phyloP scores from a whole-genome alignment of 805 yeast genomes.

The Candida sithepensis region DNA sequence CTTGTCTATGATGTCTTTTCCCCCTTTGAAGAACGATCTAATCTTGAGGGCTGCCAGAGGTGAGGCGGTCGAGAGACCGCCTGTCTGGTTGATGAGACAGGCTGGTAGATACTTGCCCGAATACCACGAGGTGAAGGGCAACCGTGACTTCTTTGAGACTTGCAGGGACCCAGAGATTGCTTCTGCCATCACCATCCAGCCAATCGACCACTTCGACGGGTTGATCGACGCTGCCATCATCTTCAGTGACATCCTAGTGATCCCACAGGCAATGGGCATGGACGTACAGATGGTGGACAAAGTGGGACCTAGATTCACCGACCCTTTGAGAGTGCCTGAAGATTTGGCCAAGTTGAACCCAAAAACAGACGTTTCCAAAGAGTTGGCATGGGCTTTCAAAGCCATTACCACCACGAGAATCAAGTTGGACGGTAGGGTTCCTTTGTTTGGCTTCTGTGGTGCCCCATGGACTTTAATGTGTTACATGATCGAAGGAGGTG shows the following conservation, averaged over 20 bases:
- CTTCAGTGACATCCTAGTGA: conserved; percentile 90
- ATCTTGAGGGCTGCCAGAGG: conserved; percentile 89
- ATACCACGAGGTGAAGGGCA: conserved; percentile 83
- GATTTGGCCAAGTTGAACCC: conserved; percentile 60
- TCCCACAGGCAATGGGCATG: conserved; percentile 98
- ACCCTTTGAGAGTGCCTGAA: conserved; percentile 72
- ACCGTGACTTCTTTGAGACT: conserved; percentile 88
- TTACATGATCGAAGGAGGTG: conserved; percentile 97
- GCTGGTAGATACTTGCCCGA: conserved; percentile 95
- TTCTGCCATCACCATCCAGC: conserved; percentile 91
- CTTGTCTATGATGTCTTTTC: conserved; percentile 37
- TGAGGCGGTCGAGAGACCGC: conserved; percentile 92
- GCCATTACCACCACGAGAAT: conserved; percentile 89
- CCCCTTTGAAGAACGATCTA: conserved; percentile 83
- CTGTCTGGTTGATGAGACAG: conserved; percentile 97
- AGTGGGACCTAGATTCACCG: conserved; percentile 89
- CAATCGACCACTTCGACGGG: conserved; percentile 84
- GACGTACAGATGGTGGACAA: conserved; percentile 91
- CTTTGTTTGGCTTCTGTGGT: conserved; percentile 92
- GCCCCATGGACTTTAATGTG: conserved; percentile 98
- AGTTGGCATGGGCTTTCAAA: conserved; percentile 90
- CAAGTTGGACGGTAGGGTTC: conserved; percentile 85
- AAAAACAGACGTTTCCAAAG: conserved; percentile 64
- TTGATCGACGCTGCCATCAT: conserved; percentile 95
- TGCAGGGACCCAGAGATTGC: conserved; percentile 95